Evolutionary conservation across 345 rosid genomes (phyloP).

Genomic region (Atalantia buxifolia): DNA sequence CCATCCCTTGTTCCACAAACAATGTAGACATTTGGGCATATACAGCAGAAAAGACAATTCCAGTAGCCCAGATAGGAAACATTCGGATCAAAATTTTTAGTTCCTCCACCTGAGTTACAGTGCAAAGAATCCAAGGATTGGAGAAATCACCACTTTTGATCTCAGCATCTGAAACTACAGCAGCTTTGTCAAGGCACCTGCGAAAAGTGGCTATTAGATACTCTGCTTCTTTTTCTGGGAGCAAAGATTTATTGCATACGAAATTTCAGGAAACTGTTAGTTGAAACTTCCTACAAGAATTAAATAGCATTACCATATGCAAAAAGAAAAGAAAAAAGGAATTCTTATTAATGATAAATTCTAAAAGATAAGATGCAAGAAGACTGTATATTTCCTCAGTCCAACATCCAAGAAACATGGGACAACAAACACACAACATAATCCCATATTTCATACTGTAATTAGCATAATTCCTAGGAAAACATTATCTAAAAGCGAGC

Average conservation of each 20-base stretch:
- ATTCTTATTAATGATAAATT: background rate
- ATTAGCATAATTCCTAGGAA: background rate
- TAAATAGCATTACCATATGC: background rate
- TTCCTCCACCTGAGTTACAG: slow-evolving; percentile 93
- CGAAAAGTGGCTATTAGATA: slow-evolving; percentile 3
- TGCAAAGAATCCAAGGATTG: slow-evolving; percentile 81
- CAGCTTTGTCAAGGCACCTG: slow-evolving; percentile 96
- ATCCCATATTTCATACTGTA: background rate
- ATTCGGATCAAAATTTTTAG: slow-evolving; percentile 83
- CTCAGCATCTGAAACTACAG: slow-evolving; percentile 68
- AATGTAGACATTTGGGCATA: slow-evolving; percentile 87
- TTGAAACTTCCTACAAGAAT: background rate
- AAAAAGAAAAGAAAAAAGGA: background rate
- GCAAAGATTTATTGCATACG: background rate
- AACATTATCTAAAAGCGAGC: background rate
- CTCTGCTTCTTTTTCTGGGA: background rate
- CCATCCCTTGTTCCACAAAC: slow-evolving; percentile 52
- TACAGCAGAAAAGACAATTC: slow-evolving; percentile 77
- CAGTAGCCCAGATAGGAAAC: slow-evolving; percentile 96
- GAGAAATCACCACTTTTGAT: slow-evolving; percentile 48
- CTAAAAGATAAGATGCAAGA: background rate
- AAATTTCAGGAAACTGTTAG: background rate
- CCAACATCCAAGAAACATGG: background rate
- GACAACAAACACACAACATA: background rate
- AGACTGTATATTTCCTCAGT: background rate